Conservation (phyloP, 495 filamentous ascomycete genomes). For the Tuber borchii region DNA sequence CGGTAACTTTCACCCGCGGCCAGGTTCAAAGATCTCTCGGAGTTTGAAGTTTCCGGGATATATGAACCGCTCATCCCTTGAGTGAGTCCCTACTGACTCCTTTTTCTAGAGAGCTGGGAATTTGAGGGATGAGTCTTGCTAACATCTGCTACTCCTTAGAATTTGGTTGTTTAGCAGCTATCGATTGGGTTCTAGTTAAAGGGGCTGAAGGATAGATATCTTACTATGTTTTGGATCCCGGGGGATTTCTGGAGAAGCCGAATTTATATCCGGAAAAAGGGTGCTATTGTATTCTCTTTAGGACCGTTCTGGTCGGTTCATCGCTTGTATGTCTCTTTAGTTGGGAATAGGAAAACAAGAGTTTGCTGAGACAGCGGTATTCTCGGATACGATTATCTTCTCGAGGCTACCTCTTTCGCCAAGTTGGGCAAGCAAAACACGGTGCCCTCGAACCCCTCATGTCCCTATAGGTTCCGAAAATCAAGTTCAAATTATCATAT, state of each 20-base stretch:
- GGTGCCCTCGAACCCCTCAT: not conserved
- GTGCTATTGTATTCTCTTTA: not conserved
- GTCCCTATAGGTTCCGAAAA: not conserved
- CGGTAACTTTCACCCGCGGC: not conserved
- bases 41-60: not conserved
- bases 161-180: not conserved
- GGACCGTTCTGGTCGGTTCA: not conserved
- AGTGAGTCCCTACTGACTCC: not conserved
- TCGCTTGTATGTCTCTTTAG: not conserved
- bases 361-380: not conserved
- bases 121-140: not conserved
- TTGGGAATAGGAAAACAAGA: not conserved
- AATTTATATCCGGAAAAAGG: not conserved
- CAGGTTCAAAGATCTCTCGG: not conserved
- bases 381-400: not conserved
- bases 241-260: not conserved
- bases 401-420: not conserved
- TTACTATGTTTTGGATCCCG: not conserved
- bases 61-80: too few relatives aligned
- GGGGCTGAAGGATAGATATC: not conserved
- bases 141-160: too few relatives aligned
- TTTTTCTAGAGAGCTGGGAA: not conserved
- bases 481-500: not conserved
- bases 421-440: not conserved
- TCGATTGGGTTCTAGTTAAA: not conserved